A percentile compares a stretch with the other conserved stretches of the same genome.
Conservation (phyloP, 2,329 filamentous ascomycete genomes). For the Pseudofabraea citricarpa region DNA sequence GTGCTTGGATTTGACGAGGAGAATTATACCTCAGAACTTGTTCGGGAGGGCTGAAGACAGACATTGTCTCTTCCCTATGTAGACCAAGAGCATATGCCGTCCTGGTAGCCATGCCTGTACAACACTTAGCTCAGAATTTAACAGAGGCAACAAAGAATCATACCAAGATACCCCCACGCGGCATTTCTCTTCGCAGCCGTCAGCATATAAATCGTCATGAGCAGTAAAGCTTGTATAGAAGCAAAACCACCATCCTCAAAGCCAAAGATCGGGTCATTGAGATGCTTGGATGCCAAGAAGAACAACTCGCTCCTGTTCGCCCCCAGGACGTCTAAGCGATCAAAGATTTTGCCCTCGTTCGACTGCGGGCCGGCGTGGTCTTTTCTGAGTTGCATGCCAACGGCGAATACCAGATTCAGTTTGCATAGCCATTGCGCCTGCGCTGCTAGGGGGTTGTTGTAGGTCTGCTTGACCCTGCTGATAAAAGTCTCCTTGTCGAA, state of each 20-base stretch:
- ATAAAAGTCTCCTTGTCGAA: conserved; percentile 5
- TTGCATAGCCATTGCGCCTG: conserved; percentile 8
- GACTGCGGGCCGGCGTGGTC: neutral
- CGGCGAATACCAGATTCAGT: conserved; percentile 12
- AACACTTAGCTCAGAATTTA: neutral
- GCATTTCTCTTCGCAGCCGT: conserved; percentile 55
- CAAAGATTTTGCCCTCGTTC: conserved; percentile 4
- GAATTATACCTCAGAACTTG: conserved; percentile 24
- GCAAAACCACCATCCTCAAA: conserved; percentile 59
- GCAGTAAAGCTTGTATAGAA: conserved; percentile 55
- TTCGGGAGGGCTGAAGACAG: conserved; percentile 42
- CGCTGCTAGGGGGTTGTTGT: conserved; percentile 7
- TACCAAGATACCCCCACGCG: conserved; percentile 55
- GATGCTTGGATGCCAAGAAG: conserved; percentile 9
- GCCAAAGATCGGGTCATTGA: conserved; percentile 7
- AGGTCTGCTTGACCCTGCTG: conserved; percentile 3
- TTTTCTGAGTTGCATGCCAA: conserved; percentile 9
- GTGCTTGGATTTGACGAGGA: neutral
- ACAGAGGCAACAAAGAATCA: conserved; percentile 11
- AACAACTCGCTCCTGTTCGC: conserved; percentile 11
- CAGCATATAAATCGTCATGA: conserved; percentile 63
- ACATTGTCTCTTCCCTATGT: conserved; percentile 53
- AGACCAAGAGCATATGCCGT: conserved; percentile 57
- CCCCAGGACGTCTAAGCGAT: conserved; percentile 2
- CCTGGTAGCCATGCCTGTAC: conserved; percentile 53